Conservation (phyloP, 805 yeast genomes). For the Barnettozyma sucrosica region DNA sequence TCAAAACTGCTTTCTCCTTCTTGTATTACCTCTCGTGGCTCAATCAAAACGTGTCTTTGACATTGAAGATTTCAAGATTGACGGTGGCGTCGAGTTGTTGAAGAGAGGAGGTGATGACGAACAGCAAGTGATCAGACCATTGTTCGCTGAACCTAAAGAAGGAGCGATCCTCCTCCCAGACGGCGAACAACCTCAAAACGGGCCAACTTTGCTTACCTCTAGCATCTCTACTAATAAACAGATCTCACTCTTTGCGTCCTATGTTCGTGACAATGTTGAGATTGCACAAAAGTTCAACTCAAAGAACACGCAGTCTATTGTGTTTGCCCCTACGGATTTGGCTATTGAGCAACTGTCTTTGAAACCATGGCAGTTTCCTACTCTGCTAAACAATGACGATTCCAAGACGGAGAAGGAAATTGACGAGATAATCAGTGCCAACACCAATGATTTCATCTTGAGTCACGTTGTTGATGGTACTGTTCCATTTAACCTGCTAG, state of each 20-base stretch:
- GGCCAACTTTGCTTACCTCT: constrained; percentile 27
- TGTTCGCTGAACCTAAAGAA: constrained; percentile 17
- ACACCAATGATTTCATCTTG: constrained; percentile 52
- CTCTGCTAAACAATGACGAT: constrained; percentile 31
- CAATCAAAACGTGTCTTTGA: neutral
- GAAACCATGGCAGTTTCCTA: constrained; percentile 86
- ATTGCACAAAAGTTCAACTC: constrained; percentile 44
- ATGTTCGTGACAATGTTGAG: constrained; percentile 57
- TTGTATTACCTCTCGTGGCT: neutral
- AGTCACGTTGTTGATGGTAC: constrained; percentile 50
- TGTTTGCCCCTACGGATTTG: constrained; percentile 67
- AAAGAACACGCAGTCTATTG: constrained; percentile 37
- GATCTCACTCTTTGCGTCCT: constrained; percentile 60
- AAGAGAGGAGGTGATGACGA: neutral
- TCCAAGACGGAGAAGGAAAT: constrained; percentile 33
- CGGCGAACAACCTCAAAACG: constrained; percentile 27
- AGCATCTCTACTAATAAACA: constrained; percentile 30
- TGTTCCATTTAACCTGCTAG: constrained; percentile 20
- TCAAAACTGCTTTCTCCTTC: neutral
- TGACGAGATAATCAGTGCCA: constrained; percentile 44
- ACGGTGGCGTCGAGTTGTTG: neutral
- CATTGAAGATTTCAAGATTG: neutral
- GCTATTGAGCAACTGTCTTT: constrained; percentile 44
- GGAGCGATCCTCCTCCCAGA: constrained; percentile 17
- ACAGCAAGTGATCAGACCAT: constrained; percentile 9